phyloP scores from a whole-genome alignment of 495 filamentous ascomycete species.

The Parathielavia hyrcaniae region DNA sequence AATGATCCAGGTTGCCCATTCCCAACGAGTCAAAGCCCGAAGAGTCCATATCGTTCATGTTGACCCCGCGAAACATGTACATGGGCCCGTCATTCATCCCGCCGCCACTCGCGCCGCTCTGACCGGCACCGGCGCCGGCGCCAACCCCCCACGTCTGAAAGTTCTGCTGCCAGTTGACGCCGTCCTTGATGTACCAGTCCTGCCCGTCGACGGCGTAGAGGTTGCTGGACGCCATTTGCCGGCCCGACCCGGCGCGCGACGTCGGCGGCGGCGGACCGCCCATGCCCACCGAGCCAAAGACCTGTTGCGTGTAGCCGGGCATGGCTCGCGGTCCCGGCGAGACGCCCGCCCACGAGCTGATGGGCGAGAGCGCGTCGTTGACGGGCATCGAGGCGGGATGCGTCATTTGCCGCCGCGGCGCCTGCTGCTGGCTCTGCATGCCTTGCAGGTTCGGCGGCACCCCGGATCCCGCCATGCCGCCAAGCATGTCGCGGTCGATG shows the following conservation, averaged over 20 bases:
- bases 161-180: conserved; percentile 45
- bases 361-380: conserved; percentile 21
- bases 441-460: conserved; percentile 13
- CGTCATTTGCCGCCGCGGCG: neutral
- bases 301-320: conserved; percentile 17
- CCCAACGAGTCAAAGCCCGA: conserved; percentile 24
- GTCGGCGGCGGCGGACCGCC: neutral
- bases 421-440: conserved; percentile 3
- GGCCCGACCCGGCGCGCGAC: conserved; percentile 1
- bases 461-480: conserved; percentile 14
- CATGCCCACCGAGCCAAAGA: conserved; percentile 6
- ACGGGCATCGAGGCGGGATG: conserved; percentile 26
- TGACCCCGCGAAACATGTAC: conserved; percentile 31
- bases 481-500: conserved; percentile 23
- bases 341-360: conserved; percentile 28
- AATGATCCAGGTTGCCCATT: conserved; percentile 28
- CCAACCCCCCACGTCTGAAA: conserved; percentile 41
- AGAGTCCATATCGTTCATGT: conserved; percentile 20
- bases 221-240: conserved; percentile 23
- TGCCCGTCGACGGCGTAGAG: conserved; percentile 42
- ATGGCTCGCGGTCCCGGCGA: conserved; percentile 20
- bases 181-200: conserved; percentile 48
- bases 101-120: neutral
- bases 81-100: conserved; percentile 14
- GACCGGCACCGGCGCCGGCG: neutral